phyloP scores from a whole-genome alignment of 2,329 filamentous ascomycete genomes.

The Pseudogymnoascus destructans region DNA sequence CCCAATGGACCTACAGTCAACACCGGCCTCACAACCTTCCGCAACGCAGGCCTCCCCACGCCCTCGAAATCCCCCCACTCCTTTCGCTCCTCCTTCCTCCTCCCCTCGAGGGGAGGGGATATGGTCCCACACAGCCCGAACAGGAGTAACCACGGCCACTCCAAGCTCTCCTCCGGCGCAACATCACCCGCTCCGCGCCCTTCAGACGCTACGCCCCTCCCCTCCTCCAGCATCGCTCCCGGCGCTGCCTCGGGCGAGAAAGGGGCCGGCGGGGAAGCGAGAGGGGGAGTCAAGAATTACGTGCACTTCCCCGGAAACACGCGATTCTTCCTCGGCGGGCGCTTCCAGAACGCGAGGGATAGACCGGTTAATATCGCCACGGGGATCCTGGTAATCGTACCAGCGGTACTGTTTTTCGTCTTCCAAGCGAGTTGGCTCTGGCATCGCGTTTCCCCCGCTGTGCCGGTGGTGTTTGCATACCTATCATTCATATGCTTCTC shows the following conservation, averaged over 20 bases:
- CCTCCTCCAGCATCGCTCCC: not conserved
- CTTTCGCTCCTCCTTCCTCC: slow-evolving; percentile 61
- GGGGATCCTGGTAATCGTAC: slow-evolving; percentile 64
- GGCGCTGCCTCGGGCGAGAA: slow-evolving; percentile 19
- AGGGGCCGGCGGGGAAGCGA: slow-evolving; percentile 29
- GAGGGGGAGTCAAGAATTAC: slow-evolving; percentile 50
- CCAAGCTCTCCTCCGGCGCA: slow-evolving; percentile 70
- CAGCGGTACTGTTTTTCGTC: slow-evolving; percentile 70
- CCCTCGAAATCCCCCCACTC: slow-evolving; percentile 62
- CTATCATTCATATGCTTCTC: slow-evolving; percentile 83
- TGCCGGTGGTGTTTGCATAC: slow-evolving; percentile 84
- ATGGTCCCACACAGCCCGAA: slow-evolving; percentile 35
- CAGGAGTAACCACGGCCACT: slow-evolving; percentile 52
- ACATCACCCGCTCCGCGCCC: slow-evolving; percentile 56
- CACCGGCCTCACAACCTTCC: slow-evolving; percentile 46
- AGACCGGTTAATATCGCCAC: slow-evolving; percentile 83
- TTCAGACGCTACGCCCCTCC: slow-evolving; percentile 26
- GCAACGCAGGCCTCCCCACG: slow-evolving; percentile 39
- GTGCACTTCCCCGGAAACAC: slow-evolving; percentile 93
- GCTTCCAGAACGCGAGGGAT: slow-evolving; percentile 77
- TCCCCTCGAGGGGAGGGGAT: slow-evolving; percentile 42
- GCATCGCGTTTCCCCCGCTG: slow-evolving; percentile 73
- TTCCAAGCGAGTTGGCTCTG: slow-evolving; percentile 71
- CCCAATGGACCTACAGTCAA: slow-evolving; percentile 39
- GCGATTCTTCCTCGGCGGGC: slow-evolving; percentile 72